Base-by-base conservation (phyloP, 2,329 filamentous ascomycete species). In the Fusarium sp. region DNA sequence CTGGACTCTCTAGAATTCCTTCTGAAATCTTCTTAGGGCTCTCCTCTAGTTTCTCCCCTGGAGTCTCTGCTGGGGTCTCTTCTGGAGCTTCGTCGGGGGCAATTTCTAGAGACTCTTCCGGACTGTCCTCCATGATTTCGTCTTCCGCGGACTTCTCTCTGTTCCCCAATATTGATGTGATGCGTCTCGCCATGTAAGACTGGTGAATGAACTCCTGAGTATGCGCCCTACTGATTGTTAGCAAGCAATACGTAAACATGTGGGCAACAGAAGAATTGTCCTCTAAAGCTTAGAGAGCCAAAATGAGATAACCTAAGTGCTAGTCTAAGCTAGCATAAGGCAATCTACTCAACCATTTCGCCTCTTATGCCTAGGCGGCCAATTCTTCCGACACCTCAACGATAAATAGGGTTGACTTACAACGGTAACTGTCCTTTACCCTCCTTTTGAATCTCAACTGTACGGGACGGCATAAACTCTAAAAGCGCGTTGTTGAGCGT, bases 391-490 rank as follows among this genome's bases (percentile, higher is more conserved):
- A 10, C 8, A 18, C 32, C 16, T 9, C 11, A 34, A 34, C 1
- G 30, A 32, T 20, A 20, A 20, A 20, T 20, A 20, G 34, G 34
- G 34, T 37, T 37, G 34, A 37, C 34, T n/a, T 37, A 37, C 34
- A 37, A 11, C 0, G 34, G 18, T 2, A 37, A 9, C 1, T 2
- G 0, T 4, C 13, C 30, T 24, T 24, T 24, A 1, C 30, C 4
- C 30, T 32, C 7, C 6, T 7, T 7, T 7, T 30, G 6, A 30
- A 7, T 7, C 14, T 32, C 13, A 7, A 14, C 30, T 14, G 6
- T 37, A 7, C 3, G 24, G 3, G 7, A n/a, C 14, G 30, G 49
- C n/a, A 29, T 18, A 18, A 57, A n/a, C 16, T 69, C 65, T 11
- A 69, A 14, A 9, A 55, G n/a, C 1, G 54, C 65, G 12, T 30